Percentiles rank a stretch among this genome's conserved stretches.
Evolutionary conservation across 805 yeast species (phyloP).

Genomic region (Sungouiella blattae): DNA sequence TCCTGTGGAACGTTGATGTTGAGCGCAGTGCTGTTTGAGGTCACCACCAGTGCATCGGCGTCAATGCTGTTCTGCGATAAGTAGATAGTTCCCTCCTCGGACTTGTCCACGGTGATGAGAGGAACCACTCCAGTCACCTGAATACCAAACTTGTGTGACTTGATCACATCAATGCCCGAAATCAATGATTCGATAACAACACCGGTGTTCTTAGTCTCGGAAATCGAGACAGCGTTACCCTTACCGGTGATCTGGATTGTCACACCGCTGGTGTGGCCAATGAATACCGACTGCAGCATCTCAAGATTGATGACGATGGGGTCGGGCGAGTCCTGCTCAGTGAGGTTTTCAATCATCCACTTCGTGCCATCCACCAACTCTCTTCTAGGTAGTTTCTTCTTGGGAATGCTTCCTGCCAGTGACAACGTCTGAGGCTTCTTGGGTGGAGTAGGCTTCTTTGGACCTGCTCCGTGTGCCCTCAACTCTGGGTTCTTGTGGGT

Average conservation of each 20-base stretch:
- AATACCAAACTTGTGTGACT: slow-evolving; percentile 73
- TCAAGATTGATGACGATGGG: slow-evolving; percentile 71
- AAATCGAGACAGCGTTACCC: slow-evolving; percentile 81
- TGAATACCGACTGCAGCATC: slow-evolving; percentile 83
- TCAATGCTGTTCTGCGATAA: slow-evolving; percentile 67
- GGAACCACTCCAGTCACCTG: slow-evolving; percentile 85
- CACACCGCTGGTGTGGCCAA: slow-evolving; percentile 72
- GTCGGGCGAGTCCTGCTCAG: slow-evolving; percentile 45
- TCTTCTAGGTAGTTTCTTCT: slow-evolving; percentile 42
- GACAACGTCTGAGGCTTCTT: slow-evolving; percentile 72
- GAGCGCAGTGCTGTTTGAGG: slow-evolving; percentile 80
- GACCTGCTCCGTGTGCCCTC: slow-evolving; percentile 50
- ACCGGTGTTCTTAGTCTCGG: slow-evolving; percentile 68
- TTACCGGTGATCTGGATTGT: slow-evolving; percentile 87
- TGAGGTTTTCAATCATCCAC: slow-evolving; percentile 84
- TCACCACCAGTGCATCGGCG: slow-evolving; percentile 63
- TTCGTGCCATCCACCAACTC: slow-evolving; percentile 78
- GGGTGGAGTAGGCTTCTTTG: slow-evolving; percentile 70
- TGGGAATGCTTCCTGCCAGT: slow-evolving; percentile 36
- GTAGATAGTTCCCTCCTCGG: slow-evolving; percentile 81
- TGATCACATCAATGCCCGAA: slow-evolving; percentile 84
- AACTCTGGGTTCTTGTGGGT: slow-evolving; percentile 88
- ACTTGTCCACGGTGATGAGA: slow-evolving; percentile 80
- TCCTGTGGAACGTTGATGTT: slow-evolving; percentile 79
- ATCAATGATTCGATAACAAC: slow-evolving; percentile 81